Conservation (phyloP, 2,329 filamentous ascomycete genomes). For the Fusarium sp. region DNA sequence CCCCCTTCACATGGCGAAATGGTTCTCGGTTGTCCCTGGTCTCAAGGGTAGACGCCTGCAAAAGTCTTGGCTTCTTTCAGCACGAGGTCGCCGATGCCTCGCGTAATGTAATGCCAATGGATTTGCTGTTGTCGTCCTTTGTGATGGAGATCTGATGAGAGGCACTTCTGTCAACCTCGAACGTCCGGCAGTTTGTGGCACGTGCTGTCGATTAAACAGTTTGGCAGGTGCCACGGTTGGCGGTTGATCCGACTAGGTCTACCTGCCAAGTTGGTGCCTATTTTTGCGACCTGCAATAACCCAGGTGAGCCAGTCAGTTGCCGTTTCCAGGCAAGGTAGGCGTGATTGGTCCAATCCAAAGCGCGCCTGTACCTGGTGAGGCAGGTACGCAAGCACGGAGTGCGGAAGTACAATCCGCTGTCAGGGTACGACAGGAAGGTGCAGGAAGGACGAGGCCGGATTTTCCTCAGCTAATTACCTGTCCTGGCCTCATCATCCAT, state of each 20-base stretch:
- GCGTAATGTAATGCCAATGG: not conserved
- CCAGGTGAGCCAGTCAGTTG: not conserved
- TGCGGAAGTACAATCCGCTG: conserved; percentile 6
- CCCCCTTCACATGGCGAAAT: not conserved
- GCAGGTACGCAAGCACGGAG: conserved; percentile 8
- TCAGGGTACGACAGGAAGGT: conserved; percentile 3
- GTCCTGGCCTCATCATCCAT: not conserved
- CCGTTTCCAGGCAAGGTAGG: not conserved
- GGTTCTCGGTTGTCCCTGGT: not conserved
- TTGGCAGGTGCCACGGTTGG: conserved; percentile 12
- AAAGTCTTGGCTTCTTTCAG: not conserved
- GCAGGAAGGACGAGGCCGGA: not conserved
- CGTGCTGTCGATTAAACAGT: conserved; percentile 8
- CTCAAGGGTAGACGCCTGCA: not conserved
- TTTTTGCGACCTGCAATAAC: not conserved
- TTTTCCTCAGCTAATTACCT: conserved; percentile 6
- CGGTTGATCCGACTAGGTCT: conserved; percentile 1
- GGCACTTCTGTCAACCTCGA: conserved; percentile 2
- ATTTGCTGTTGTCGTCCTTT: not conserved
- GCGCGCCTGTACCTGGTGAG: conserved; percentile 1
- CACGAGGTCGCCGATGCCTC: not conserved
- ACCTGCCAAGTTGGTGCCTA: not conserved
- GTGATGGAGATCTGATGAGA: not conserved
- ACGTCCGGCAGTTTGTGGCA: conserved; percentile 6
- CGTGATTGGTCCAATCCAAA: not conserved